These are phyloP conservation scores for Artomyces pyxidatus DNA, from an alignment of 768 basidiomycete genomes.

Conservation along the genomic window DNA sequence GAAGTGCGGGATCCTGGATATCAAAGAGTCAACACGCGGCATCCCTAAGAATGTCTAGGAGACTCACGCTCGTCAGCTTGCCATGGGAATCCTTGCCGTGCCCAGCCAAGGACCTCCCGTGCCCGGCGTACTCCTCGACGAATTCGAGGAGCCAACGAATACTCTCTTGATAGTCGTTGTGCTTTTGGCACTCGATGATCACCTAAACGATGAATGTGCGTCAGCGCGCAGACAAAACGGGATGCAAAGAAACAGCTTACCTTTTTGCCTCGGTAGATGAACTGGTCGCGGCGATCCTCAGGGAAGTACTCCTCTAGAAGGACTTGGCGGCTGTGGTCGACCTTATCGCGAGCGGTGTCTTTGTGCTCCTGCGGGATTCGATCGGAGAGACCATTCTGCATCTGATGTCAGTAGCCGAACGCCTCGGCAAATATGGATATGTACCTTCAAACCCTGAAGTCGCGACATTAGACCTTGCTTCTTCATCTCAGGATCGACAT, in stretches of 20 bases:
- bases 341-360: conserved; percentile 42
- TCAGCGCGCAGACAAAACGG: background rate
- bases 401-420: background rate
- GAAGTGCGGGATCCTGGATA: conserved; percentile 45
- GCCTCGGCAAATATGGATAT: background rate
- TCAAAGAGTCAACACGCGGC: conserved; percentile 14
- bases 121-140: conserved; percentile 52
- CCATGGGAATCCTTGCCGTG: conserved; percentile 24
- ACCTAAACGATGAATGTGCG: conserved; percentile 34
- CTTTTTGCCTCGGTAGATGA: conserved; percentile 92
- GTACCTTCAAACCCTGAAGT: conserved; percentile 23
- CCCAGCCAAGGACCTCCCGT: conserved; percentile 35
- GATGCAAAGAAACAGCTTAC: conserved; percentile 24
- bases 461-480: conserved; percentile 27
- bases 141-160: conserved; percentile 64
- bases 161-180: conserved; percentile 81
- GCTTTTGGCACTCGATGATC: conserved; percentile 87
- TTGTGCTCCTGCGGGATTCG: conserved; percentile 65
- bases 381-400: conserved; percentile 38
- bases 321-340: conserved; percentile 57
- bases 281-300: conserved; percentile 82
- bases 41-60: conserved; percentile 2
- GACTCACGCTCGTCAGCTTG: conserved; percentile 21
- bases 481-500: conserved; percentile 31
- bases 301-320: conserved; percentile 84